Conservation (phyloP, 805 yeast genomes). For the Saturnispora bothae region DNA sequence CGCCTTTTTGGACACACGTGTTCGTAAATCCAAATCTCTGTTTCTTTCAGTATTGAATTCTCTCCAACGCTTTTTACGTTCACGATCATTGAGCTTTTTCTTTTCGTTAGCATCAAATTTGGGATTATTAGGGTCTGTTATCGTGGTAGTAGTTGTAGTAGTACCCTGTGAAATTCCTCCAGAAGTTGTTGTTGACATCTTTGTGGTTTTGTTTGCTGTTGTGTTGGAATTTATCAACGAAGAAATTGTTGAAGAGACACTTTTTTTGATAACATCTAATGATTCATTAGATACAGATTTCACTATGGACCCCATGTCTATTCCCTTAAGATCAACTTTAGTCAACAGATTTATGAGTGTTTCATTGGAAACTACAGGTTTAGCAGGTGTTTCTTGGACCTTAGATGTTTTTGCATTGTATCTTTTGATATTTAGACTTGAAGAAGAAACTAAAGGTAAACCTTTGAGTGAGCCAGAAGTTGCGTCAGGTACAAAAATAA, state of each 20-base stretch:
- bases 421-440: not conserved
- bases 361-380: conserved; percentile 5
- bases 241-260: conserved; percentile 11
- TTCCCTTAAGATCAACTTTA: conserved; percentile 7
- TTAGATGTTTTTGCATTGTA: not conserved
- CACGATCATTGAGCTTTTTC: conserved; percentile 57
- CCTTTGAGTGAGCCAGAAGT: conserved; percentile 1
- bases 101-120: conserved; percentile 32
- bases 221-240: conserved; percentile 6
- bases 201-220: not conserved
- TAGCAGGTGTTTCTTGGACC: not conserved
- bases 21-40: conserved; percentile 77
- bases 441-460: not conserved
- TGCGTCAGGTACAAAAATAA: conserved; percentile 8
- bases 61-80: conserved; percentile 76
- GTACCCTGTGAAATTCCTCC: not conserved
- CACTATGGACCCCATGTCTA: conserved; percentile 5
- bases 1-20: conserved; percentile 70
- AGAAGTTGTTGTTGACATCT: not conserved
- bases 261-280: conserved; percentile 10
- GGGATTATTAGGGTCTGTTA: conserved; percentile 23
- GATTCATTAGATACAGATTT: conserved; percentile 6
- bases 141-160: conserved; percentile 3
- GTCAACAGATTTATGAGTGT: conserved; percentile 9
- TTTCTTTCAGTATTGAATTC: conserved; percentile 70